phyloP scores from a whole-genome alignment of 2,329 filamentous ascomycete genomes.

The Aphanocladium album region DNA sequence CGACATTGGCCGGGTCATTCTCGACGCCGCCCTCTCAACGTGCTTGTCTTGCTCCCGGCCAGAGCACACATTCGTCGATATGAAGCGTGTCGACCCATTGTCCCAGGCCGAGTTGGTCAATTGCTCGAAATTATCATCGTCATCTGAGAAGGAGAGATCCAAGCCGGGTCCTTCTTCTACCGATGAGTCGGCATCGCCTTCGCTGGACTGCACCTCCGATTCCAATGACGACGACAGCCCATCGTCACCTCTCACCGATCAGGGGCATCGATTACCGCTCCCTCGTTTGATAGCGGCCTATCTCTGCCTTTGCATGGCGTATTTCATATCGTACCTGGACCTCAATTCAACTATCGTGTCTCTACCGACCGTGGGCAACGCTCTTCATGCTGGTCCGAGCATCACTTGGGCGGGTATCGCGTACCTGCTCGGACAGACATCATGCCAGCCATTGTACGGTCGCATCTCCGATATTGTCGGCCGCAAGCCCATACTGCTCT shows the following conservation, averaged over 20 bases:
- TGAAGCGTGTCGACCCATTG: no score
- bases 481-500: conserved; percentile 29
- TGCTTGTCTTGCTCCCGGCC: no score
- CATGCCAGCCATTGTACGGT: conserved; percentile 31
- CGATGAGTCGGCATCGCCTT: not conserved
- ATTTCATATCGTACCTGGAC: not conserved
- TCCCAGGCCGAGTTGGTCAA: no score
- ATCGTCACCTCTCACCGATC: not conserved
- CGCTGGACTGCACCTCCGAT: not conserved
- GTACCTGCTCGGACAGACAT: not conserved
- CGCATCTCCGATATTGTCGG: conserved; percentile 36
- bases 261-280: not conserved
- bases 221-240: not conserved
- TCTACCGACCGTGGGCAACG: not conserved
- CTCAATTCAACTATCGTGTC: not conserved
- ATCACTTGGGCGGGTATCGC: conserved; percentile 2
- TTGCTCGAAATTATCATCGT: no score
- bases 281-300: not conserved
- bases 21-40: no score
- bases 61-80: no score
- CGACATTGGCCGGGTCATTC: no score
- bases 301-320: conserved; percentile 1
- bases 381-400: not conserved
- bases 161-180: not conserved
- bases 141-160: not conserved